A percentile compares a stretch with the other conserved stretches of the same genome.
Conservation (phyloP, 1,139 yeast species). For the Candida sanyaensis region DNA sequence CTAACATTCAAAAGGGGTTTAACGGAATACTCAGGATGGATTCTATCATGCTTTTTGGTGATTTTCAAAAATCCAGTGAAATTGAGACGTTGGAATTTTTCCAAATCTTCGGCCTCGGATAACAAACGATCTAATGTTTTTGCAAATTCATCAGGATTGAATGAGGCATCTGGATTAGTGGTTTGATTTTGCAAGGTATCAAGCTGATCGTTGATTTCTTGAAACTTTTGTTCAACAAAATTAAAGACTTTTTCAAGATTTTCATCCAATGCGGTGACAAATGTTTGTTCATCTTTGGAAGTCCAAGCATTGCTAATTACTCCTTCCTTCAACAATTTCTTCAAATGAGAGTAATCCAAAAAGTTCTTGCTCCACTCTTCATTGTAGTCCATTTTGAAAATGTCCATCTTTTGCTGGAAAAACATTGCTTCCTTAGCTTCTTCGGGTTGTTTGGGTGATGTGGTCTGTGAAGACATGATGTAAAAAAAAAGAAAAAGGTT, state of each 20-base stretch:
- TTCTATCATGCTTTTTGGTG: conserved; percentile 92
- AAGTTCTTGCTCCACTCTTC: neutral
- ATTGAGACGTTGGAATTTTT: conserved; percentile 85
- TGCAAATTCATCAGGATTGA: conserved; percentile 61
- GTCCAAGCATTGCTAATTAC: conserved; percentile 65
- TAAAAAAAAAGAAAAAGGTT: neutral
- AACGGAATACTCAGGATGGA: conserved; percentile 84
- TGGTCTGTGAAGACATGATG: neutral
- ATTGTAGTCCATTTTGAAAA: conserved; percentile 1
- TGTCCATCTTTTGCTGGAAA: conserved; percentile 1
- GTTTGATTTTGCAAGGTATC: conserved; percentile 57
- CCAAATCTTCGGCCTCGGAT: conserved; percentile 79
- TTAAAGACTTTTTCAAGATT: conserved; percentile 93
- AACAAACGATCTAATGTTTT: conserved; percentile 70
- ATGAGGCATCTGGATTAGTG: conserved; percentile 30
- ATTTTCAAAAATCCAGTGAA: conserved; percentile 94
- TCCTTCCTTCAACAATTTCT: conserved; percentile 80
- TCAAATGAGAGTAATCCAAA: conserved; percentile 62
- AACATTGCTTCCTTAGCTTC: neutral
- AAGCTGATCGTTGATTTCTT: conserved; percentile 65
- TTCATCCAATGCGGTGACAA: conserved; percentile 78
- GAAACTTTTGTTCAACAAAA: conserved; percentile 75
- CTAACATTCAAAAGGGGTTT: conserved; percentile 87
- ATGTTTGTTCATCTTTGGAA: conserved; percentile 79
- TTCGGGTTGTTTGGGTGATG: neutral